Evolutionary conservation across 495 filamentous ascomycete genomes (phyloP), one percentile per base, ranked within the genome.

Genomic region (Xylaria castorea): DNA sequence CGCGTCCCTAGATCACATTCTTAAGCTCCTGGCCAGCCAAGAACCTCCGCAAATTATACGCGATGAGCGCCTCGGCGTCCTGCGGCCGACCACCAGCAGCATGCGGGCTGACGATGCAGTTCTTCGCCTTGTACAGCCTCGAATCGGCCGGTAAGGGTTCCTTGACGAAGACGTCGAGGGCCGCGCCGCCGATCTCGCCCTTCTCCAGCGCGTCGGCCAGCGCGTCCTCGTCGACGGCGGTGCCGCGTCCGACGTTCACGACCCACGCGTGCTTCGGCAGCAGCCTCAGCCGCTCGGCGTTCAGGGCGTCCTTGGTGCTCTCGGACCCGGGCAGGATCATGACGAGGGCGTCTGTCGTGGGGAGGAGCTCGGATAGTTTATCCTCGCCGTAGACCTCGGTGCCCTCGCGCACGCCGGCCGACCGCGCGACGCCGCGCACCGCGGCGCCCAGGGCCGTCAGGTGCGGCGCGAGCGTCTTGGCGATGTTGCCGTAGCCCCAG

Each of bases 401-500:
- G 40, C 84, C 84, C 67, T 90, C 87, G 68, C 87, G 85, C 0
- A 92, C 92, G 27, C 87, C 91, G n/a, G 79, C 82, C 50, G 85
- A 81, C 1, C 87, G 73, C 38, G 87, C 87, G 3, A 87, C 72
- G 18, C 87, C 87, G 58, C 73, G 74, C 2, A 85, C 83, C 0
- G 68, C 79, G 40, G 89, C 84, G 50, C 86, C 87, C 58, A 83
- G 84, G 6, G 87, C 91, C 57, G 85, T 82, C 1, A 93, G 90
- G 61, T 92, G 89, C 76, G 86, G 89, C 70, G 90, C 89, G 72
- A 97, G 85, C 74, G 93, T 90, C 84, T 91, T 81, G 57, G 92
- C 93, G 66, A 97, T 97, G 46, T 93, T 94, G 36, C 94, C 94
- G 88, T 95, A 94, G 1, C 94, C 94, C 74, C 96, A 87, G 74